Percentiles rank a stretch among this genome's conserved stretches.
Conservation (phyloP, 2,329 filamentous ascomycete species). For the Purpureocillium takamizusanense region DNA sequence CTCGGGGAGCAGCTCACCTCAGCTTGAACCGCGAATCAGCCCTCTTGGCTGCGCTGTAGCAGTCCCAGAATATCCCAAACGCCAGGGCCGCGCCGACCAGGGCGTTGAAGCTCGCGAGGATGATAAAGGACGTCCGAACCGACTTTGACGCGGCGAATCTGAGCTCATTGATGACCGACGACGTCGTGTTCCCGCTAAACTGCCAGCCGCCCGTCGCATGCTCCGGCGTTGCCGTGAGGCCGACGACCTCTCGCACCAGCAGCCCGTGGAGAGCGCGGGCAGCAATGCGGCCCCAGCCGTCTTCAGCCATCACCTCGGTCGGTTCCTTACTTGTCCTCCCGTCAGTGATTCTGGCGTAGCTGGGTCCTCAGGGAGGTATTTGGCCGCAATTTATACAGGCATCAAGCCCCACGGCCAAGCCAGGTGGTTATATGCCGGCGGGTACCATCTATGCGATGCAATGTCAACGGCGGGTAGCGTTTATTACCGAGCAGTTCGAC, state of each 20-base stretch:
- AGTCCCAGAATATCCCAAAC: conserved; percentile 47
- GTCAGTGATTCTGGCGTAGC: too few relatives aligned
- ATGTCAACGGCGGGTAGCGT: background rate
- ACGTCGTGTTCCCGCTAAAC: conserved; percentile 31
- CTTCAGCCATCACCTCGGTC: conserved; percentile 2
- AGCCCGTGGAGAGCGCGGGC: too few relatives aligned
- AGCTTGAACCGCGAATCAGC: conserved; percentile 29
- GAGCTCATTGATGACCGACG: conserved; percentile 39
- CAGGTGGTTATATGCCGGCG: background rate
- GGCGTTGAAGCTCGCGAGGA: conserved; percentile 52
- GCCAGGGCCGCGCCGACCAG: conserved; percentile 48
- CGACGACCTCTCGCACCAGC: background rate
- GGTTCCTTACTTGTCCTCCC: background rate
- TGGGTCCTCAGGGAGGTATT: too few relatives aligned
- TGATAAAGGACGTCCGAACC: conserved; percentile 51
- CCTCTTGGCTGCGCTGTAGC: conserved; percentile 36
- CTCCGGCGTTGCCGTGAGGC: conserved; percentile 1
- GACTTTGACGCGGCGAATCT: conserved; percentile 45
- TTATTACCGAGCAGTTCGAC: too few relatives aligned
- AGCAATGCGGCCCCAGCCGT: background rate
- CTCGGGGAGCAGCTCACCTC: conserved; percentile 21
- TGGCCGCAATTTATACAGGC: conserved; percentile 5
- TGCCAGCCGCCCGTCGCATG: conserved; percentile 13
- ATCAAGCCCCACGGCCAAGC: conserved; percentile 9
- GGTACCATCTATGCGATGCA: conserved; percentile 1